Evolutionary conservation across 192 early-diverging fungal genomes (phyloP), one percentile per base, ranked within the genome.

Genomic region (Backusella westeae): DNA sequence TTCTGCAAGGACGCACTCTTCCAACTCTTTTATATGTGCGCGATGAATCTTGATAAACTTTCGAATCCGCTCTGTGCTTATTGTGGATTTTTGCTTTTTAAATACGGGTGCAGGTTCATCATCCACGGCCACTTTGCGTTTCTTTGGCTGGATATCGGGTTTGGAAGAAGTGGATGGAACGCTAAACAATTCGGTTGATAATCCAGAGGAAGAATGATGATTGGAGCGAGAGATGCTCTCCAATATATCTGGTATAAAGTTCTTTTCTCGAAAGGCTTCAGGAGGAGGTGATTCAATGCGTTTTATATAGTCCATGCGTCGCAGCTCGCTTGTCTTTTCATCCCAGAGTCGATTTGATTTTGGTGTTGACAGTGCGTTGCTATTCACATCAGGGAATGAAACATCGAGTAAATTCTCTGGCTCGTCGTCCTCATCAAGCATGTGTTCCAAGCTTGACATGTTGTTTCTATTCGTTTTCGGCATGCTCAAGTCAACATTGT

Each of bases 201-300:
- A 29, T 66, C 39, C 15, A n/a, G 71, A 34, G 6, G 71, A 23
- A 32, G 44, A n/a, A 32, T 66, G 56, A 52, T 44, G 46, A 32
- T 36, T 21, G 15, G 15, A 44, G 26, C 26, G 17, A 7, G 26
- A 23, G 29, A 46, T 17, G 15, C 44, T 72, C 29, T 72, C 21
- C 29, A 49, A 7, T 32, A 44, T 32, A 15, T 46, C 17, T 49
- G 70, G 41, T 72, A 72, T 12, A 32, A 39, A 44, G 6, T 44
- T 32, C 1, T 32, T 29, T 2, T 44, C 32, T 52, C 41, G 15
- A 72, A 77, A 66, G 26, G 65, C 35, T 39, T 80, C 74, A 3
- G 72, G 44, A 35, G 79, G 75, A 17, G 79, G 79, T n/a, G 79
- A 73, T n/a, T 75, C 75, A 10, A 80, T 23, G 19, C 79, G 69